Base-by-base conservation (phyloP, 2,329 filamentous ascomycete species). In the Nemania sp. region DNA sequence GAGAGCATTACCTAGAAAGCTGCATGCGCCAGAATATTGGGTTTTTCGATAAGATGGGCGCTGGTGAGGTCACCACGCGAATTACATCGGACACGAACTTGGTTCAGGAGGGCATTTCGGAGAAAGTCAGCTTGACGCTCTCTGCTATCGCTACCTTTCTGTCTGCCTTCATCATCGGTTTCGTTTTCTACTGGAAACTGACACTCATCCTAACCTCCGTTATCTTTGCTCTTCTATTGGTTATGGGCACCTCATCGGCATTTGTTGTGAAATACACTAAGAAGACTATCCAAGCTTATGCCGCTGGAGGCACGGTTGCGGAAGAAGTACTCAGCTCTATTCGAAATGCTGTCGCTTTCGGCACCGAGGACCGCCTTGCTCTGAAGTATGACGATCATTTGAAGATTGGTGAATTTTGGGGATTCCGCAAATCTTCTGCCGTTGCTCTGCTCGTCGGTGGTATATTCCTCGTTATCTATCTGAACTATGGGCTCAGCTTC, bases 321-420 rank as follows among this genome's bases (percentile, higher is more conserved):
- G 96, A 98, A 77, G 96, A 99, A 81, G 95, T 98, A 62, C 88
- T 99, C 75, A 94, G 93, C 79, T 98, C 94, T 1, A 92, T 98
- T 73, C 90, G 96, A 70, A 98, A 97, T 76, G 92, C 95, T 6
- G 90, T 93, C 7, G 96, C 96, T 32, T 99, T 98, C 76, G 93
- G 93, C 51, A 98, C 94, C 0, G 94, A 98, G 79, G 92, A 95
- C 64, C 94, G 95, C 71, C 87, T 98, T n/a, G 93, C 95, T 11
- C 87, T 87, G 70, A 91, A 95, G 79, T 98, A 98, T 77, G 92
- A 97, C 74, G 78, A 77, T 1, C 92, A 97, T 78, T 84, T 98
- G 35, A 80, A 81, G 51, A 86, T 87, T 62, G 94, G 94, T 15
- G 90, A 96, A 77, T 87, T 84, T 73, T 93, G 87, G 77, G 96